Conservation (phyloP, 2,329 filamentous ascomycete species). For the Stemphylium vesicarium region DNA sequence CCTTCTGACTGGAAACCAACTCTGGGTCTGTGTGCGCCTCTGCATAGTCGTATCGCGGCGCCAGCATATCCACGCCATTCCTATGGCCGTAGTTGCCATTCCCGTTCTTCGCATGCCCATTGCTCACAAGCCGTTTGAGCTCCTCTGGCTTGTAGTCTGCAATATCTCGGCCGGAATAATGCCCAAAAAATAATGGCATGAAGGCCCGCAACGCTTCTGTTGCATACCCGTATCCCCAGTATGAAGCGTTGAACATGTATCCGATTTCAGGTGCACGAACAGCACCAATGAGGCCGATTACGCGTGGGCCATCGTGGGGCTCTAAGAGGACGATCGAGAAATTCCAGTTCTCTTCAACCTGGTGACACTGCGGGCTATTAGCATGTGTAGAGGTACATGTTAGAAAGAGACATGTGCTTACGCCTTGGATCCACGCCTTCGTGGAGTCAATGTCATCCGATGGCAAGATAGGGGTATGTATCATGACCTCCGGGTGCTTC, state of each 20-base stretch:
- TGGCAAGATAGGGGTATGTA: constrained; percentile 61
- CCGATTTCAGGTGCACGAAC: constrained; percentile 52
- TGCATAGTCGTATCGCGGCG: constrained; percentile 32
- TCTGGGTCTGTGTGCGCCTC: constrained; percentile 56
- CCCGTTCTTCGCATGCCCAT: neutral
- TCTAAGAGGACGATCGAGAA: constrained; percentile 55
- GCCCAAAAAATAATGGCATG: constrained; percentile 50
- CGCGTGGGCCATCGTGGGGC: constrained; percentile 25
- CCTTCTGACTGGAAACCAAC: constrained; percentile 62
- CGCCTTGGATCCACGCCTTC: constrained; percentile 48
- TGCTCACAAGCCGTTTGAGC: neutral
- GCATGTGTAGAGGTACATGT: neutral
- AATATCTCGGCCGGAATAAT: constrained; percentile 25
- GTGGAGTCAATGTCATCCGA: constrained; percentile 54
- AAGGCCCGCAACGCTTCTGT: constrained; percentile 54
- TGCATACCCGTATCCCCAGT: constrained; percentile 52
- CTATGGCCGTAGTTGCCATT: neutral
- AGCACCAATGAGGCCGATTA: constrained; percentile 53
- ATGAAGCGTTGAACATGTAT: constrained; percentile 52
- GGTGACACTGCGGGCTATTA: constrained; percentile 29
- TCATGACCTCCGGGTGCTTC: constrained; percentile 67
- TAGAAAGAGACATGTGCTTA: neutral
- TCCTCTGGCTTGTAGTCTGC: neutral
- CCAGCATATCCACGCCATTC: neutral
- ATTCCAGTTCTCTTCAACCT: constrained; percentile 58